Percentiles rank a stretch among this genome's conserved stretches.
Evolutionary conservation across 768 basidiomycete species (phyloP).

Genomic region (Goffeauzyma gilvescens): DNA sequence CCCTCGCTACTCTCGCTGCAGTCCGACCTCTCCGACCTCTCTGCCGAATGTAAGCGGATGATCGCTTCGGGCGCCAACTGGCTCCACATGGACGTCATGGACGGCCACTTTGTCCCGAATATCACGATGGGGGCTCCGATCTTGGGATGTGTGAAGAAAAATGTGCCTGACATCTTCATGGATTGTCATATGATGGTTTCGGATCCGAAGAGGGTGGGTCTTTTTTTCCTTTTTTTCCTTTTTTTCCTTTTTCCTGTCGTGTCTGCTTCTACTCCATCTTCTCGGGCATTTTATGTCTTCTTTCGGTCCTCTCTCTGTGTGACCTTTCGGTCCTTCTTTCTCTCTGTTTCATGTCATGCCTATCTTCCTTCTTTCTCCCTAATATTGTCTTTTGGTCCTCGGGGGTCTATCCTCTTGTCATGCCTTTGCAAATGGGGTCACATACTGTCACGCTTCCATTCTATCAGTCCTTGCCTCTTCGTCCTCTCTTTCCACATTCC

Average conservation of each 20-base stretch:
- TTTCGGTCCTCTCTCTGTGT: no score
- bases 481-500: no score
- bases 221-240: no score
- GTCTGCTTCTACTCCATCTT: not conserved
- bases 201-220: constrained; percentile 61
- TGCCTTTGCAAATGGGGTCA: no score
- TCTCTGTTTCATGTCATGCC: no score
- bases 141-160: constrained; percentile 62
- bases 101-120: constrained; percentile 96
- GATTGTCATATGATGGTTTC: constrained; percentile 99
- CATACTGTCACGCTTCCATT: no score
- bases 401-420: no score
- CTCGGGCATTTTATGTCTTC: no score
- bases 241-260: not conserved
- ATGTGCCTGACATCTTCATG: constrained; percentile 91
- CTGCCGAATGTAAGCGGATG: constrained; percentile 91
- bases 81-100: constrained; percentile 95
- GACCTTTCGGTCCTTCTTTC: no score
- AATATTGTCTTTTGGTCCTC: no score
- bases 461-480: no score
- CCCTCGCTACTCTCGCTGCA: no score
- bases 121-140: constrained; percentile 95
- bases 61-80: constrained; percentile 83
- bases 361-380: not conserved
- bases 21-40: constrained; percentile 87